phyloP scores from a whole-genome alignment of 192 early-diverging fungal genomes.

The Linnemannia hyalina region DNA sequence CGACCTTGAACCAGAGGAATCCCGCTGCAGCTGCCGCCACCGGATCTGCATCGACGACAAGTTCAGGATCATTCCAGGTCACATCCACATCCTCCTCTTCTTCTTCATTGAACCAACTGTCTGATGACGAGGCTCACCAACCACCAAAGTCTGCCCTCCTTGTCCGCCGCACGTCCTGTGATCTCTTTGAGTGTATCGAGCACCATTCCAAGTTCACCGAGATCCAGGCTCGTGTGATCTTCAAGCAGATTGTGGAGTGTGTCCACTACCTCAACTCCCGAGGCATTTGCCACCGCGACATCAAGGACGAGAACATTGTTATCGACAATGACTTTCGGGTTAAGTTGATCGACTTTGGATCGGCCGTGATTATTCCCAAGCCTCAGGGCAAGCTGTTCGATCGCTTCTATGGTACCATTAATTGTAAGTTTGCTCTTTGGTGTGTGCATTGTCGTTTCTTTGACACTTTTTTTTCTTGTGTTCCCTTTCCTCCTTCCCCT shows the following conservation, averaged over 20 bases:
- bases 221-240: slow-evolving; percentile 71
- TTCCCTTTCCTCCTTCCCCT: not conserved
- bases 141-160: slow-evolving; percentile 50
- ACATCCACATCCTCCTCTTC: slow-evolving; percentile 36
- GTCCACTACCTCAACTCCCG: slow-evolving; percentile 71
- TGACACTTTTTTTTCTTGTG: not conserved
- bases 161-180: slow-evolving; percentile 69
- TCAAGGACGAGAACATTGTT: slow-evolving; percentile 86
- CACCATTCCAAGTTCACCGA: slow-evolving; percentile 74
- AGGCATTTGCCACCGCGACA: slow-evolving; percentile 82
- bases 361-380: slow-evolving; percentile 65
- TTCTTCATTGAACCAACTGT: slow-evolving; percentile 41
- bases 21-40: not conserved
- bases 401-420: slow-evolving; percentile 74
- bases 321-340: slow-evolving; percentile 69
- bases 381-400: slow-evolving; percentile 59
- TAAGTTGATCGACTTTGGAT: slow-evolving; percentile 81
- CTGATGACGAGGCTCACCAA: slow-evolving; percentile 19
- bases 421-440: slow-evolving; percentile 55
- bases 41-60: slow-evolving; percentile 38
- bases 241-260: slow-evolving; percentile 76
- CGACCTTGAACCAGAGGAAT: slow-evolving; percentile 32
- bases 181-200: slow-evolving; percentile 86
- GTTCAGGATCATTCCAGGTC: slow-evolving; percentile 20
- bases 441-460: not conserved